Evolutionary conservation across 2,329 filamentous ascomycete genomes (phyloP).

Genomic region (Dendrostoma leiphaemia): DNA sequence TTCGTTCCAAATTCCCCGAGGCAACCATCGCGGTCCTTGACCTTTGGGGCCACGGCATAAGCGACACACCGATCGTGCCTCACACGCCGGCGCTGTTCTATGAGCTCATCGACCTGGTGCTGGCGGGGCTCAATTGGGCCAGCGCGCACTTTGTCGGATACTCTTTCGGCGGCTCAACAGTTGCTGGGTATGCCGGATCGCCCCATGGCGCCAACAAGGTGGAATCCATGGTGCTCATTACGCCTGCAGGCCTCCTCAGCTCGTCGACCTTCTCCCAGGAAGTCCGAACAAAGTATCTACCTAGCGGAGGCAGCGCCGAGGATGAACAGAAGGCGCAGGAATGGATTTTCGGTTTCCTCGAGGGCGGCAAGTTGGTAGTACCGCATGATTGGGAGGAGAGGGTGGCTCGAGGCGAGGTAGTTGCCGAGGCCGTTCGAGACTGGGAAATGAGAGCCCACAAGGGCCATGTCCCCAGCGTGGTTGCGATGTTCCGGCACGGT

Average conservation of each 20-base stretch:
- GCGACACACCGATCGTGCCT: constrained; percentile 41
- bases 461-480: constrained; percentile 44
- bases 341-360: constrained; percentile 39
- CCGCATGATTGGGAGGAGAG: constrained; percentile 43
- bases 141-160: constrained; percentile 45
- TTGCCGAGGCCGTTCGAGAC: constrained; percentile 43
- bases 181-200: constrained; percentile 38
- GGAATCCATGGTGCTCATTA: constrained; percentile 38
- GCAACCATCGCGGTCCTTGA: constrained; percentile 44
- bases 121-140: constrained; percentile 40
- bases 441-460: constrained; percentile 47
- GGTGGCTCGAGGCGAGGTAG: constrained; percentile 39
- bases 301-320: constrained; percentile 20
- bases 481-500: constrained; percentile 45
- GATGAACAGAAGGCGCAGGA: constrained; percentile 31
- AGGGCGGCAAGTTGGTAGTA: constrained; percentile 40
- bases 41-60: constrained; percentile 54
- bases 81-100: constrained; percentile 44
- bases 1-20: constrained; percentile 33
- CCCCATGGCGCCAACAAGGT: constrained; percentile 24
- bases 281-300: constrained; percentile 17
- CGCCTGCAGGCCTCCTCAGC: constrained; percentile 43
- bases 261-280: constrained; percentile 27
- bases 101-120: constrained; percentile 34
- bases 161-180: constrained; percentile 45